Conservation (phyloP, 768 basidiomycete genomes). For the Mycena rosella region DNA sequence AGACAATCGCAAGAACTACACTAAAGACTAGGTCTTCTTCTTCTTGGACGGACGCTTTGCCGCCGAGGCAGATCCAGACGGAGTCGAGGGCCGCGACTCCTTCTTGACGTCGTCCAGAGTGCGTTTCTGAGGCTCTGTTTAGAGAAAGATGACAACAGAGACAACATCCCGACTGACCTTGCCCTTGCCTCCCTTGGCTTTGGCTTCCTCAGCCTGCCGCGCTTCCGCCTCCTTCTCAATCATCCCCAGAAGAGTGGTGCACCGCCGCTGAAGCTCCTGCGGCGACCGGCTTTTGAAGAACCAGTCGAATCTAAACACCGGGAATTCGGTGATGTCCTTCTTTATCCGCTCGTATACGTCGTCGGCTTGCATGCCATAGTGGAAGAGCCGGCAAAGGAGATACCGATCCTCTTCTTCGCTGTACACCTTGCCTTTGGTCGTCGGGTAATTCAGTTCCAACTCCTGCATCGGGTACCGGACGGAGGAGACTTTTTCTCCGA, state of each 20-base stretch:
- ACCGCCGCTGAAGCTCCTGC: constrained; percentile 89
- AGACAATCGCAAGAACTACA: background rate
- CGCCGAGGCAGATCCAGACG: constrained; percentile 61
- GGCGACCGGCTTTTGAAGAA: constrained; percentile 96
- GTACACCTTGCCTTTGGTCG: constrained; percentile 97
- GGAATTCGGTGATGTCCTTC: constrained; percentile 96
- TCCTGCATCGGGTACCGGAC: constrained; percentile 96
- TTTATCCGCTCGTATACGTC: constrained; percentile 97
- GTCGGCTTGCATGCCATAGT: constrained; percentile 90
- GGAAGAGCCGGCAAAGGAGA: constrained; percentile 87
- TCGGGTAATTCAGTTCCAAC: constrained; percentile 94
- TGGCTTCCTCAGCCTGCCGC: constrained; percentile 75
- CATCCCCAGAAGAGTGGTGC: constrained; percentile 88
- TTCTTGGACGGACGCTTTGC: constrained; percentile 74
- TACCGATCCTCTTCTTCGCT: constrained; percentile 98
- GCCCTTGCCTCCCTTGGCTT: constrained; percentile 69
- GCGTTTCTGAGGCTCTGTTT: constrained; percentile 66
- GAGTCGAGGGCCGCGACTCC: constrained; percentile 74
- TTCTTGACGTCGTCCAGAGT: constrained; percentile 77
- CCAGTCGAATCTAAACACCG: constrained; percentile 98
- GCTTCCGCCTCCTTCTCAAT: constrained; percentile 93
- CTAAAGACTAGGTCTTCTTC: constrained; percentile 67
- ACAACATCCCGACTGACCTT: constrained; percentile 62
- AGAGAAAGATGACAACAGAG: constrained; percentile 8
- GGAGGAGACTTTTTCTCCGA: constrained; percentile 85